A percentile compares a stretch with the other conserved stretches of the same genome.
These are phyloP conservation scores for Boletus subparvulus DNA, from an alignment of 768 basidiomycete genomes.

Conservation along the genomic window DNA sequence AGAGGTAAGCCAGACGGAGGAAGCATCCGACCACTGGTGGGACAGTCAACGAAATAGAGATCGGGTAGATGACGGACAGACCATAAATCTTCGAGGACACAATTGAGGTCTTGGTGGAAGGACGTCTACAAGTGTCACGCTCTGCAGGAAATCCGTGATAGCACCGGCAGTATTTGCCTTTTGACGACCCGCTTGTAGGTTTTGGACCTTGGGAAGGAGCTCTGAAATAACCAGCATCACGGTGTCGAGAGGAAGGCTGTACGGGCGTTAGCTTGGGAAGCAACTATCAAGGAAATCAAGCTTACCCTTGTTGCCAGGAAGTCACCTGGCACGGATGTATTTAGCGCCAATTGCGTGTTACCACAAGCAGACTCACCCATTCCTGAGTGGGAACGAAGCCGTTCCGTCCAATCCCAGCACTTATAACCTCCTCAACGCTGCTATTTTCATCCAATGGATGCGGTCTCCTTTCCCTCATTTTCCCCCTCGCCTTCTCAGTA, in stretches of 20 bases:
- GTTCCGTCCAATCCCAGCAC: slow-evolving; percentile 75
- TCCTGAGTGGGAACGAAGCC: slow-evolving; percentile 95
- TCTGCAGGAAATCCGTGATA: slow-evolving; percentile 74
- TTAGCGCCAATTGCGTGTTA: neutral
- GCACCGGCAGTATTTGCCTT: slow-evolving; percentile 63
- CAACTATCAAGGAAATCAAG: neutral
- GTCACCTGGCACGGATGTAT: slow-evolving; percentile 52
- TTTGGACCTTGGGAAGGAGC: slow-evolving; percentile 80
- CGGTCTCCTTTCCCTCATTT: slow-evolving; percentile 77
- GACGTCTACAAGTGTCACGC: slow-evolving; percentile 65
- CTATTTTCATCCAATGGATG: slow-evolving; percentile 49
- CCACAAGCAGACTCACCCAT: slow-evolving; percentile 62
- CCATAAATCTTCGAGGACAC: slow-evolving; percentile 72
- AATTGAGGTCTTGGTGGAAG: slow-evolving; percentile 70
- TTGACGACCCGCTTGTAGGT: slow-evolving; percentile 66
- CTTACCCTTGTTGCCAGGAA: slow-evolving; percentile 95
- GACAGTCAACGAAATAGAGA: neutral
- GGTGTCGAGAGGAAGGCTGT: slow-evolving; percentile 82
- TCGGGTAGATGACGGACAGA: slow-evolving; percentile 36
- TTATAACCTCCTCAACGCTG: slow-evolving; percentile 64
- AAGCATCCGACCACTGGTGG: slow-evolving; percentile 86
- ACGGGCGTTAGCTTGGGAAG: slow-evolving; percentile 8
- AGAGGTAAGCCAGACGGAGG: slow-evolving; percentile 88
- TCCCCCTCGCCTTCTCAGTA: slow-evolving; percentile 91
- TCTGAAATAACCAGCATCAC: slow-evolving; percentile 89